Evolutionary conservation across 2,329 filamentous ascomycete species (phyloP), one percentile per base, ranked within the genome.

Genomic region (Alternaria gansuensis): DNA sequence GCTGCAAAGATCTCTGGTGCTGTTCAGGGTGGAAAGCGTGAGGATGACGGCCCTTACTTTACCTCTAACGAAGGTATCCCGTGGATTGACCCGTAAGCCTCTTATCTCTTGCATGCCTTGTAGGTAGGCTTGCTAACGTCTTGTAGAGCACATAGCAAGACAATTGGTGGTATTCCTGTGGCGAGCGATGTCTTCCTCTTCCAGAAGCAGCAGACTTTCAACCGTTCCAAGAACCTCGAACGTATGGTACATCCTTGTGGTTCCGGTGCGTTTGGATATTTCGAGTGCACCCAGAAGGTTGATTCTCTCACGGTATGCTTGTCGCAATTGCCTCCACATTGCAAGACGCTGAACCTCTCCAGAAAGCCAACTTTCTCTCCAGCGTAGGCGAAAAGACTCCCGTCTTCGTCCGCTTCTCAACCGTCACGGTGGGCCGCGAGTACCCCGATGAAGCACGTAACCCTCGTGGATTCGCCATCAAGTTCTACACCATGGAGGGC

Each of bases 171-270:
- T 4, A 78, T 85, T 41, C 83, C 83, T 0, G 68, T 85, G 0
- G 77, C 78, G 5, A 84, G 81, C 62, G 82, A 84, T 70, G 76
- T 80, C 0, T 83, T 83, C 63, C 74, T 85, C 26, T 78, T 85
- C 58, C 82, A 85, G 44, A 84, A 84, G 71, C 82, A 85, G 71
- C 83, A 85, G 71, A 78, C 79, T 17, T 85, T 85, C 77, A 85
- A 85, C 60, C 77, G 83, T n/a, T 83, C 81, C n/a, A 84, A 84
- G 73, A 80, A 78, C 39, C 77, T 84, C 3, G 82, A 73, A 58
- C 69, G 70, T 28, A 81, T 79, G 75, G 77, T 80, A 29, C 68
- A 82, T 68, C 74, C 80, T 43, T 75, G 77, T 54, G 77, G 77
- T 23, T 76, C 73, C 55, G 82, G 79, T 45, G 82, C 78, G 23